These are phyloP conservation scores for Aspergillus luchuensis DNA, from an alignment of 2,329 filamentous ascomycete species.

Conservation along the genomic window DNA sequence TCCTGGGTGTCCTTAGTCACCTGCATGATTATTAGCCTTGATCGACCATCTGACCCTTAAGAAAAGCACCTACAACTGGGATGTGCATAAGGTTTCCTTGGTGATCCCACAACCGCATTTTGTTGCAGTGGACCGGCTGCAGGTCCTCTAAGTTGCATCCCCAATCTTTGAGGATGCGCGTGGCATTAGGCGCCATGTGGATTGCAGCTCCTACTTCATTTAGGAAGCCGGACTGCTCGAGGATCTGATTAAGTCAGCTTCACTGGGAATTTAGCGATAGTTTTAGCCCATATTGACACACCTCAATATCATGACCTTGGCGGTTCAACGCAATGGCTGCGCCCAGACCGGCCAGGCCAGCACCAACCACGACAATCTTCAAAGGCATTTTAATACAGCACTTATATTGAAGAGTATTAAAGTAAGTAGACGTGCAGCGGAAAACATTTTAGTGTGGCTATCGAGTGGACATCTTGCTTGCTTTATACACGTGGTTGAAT, in stretches of 20 bases:
- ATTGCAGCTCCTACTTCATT: slow-evolving; percentile 39
- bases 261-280: background rate
- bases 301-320: slow-evolving; percentile 28
- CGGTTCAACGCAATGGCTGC: slow-evolving; percentile 13
- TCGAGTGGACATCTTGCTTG: background rate
- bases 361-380: slow-evolving; percentile 14
- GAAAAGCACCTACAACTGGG: slow-evolving; percentile 1
- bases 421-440: background rate
- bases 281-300: slow-evolving; percentile 1
- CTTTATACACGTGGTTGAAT: background rate
- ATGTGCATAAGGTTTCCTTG: background rate
- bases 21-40: slow-evolving; percentile 3
- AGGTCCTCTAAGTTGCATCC: slow-evolving; percentile 28
- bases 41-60: background rate
- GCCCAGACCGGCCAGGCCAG: slow-evolving; percentile 12
- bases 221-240: slow-evolving; percentile 34
- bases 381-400: slow-evolving; percentile 5
- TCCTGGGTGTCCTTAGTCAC: slow-evolving; percentile 14
- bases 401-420: background rate
- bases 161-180: slow-evolving; percentile 30
- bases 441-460: background rate
- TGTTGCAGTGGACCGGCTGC: slow-evolving; percentile 17
- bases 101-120: slow-evolving; percentile 16
- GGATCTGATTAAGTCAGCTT: slow-evolving; percentile 12
- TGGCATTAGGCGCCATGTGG: slow-evolving; percentile 36